Evolutionary conservation across 2,329 filamentous ascomycete species (phyloP), one percentile per base, ranked within the genome.

Genomic region (Botryosphaeria dothidea): DNA sequence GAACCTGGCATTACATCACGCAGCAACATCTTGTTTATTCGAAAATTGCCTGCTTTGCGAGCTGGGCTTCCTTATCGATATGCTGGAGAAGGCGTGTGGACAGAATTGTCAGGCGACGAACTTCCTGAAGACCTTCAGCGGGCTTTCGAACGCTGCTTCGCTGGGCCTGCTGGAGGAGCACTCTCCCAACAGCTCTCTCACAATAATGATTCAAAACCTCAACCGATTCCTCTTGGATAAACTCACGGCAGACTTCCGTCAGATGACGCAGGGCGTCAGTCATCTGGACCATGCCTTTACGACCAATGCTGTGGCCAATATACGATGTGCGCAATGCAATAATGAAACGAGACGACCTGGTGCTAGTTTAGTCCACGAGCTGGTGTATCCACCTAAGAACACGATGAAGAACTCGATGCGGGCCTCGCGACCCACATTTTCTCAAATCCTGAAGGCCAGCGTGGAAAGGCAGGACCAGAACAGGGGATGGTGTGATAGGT

Each of bases 81-180:
- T 99, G 95, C 85, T 99, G 25, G 91, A 98, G 71, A 99, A 98
- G 75, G 95, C 95, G 2, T 90, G 91, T 68, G 94, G 93, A 0
- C 90, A 93, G 65, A 96, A 96, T 66, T 99, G 95, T 70, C 95
- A 99, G 75, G 95, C 95, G 15, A 97, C 94, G 0, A 99, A 99
- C 73, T 86, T 99, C 68, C 82, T 98, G 34, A 96, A 95, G 76
- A 92, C 93, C 0, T 89, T 99, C 65, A 93, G 92, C 74, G 90
- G 89, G 68, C 90, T 93, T 67, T 89, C 92, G 2, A 91, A 93
- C 81, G 89, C 88, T 84, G 77, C 86, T 0, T 90, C 88, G 21
- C 80, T 96, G 27, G 91, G 92, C 2, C 83, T 99, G 4, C 82
- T 98, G 0, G 95, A 99, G 75, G 93, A 97, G 72, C 90, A 93